Base-by-base conservation (phyloP, 139 green algal genomes). In the Penium margaritaceum region DNA sequence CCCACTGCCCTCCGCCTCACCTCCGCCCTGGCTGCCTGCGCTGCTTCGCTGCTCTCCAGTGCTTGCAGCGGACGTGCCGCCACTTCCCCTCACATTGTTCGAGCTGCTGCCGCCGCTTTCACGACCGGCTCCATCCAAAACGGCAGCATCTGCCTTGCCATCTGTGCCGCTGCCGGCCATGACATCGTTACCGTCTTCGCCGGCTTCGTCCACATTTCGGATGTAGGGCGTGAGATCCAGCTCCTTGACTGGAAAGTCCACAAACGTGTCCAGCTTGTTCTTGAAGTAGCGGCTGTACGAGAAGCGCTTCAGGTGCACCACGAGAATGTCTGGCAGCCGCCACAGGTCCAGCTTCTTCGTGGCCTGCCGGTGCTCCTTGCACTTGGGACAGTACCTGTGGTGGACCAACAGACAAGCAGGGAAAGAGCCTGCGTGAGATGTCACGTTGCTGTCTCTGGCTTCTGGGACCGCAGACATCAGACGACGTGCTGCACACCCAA, bases 231-330 rank as follows among this genome's bases (percentile, higher is more conserved):
- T 60, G 38, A 97, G 81, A 84, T 97, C 90, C 44, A 97, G 83
- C 29, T 82, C 81, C 36, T 84, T 27, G 3, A 95, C 62, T 3
- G 90, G 90, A 63, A 92, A 95, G 15, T 89, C 79, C 21, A 87
- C 83, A 3, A 76, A 70, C 0, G 89, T 93, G 81, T 95, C 88
- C 6, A 97, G 81, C 87, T 97, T 97, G 80, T 91, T 80, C 65
- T 80, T 80, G n/a, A 67, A 41, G 51, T 80, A 78, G 15, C 88
- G 75, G 58, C 35, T 78, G 80, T 92, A 94, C 47, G 79, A 87
- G 81, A 98, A 98, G 69, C 93, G 87, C 82, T 98, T 97, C 27
- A 98, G 79, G 83, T 97, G 93, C 43, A 98, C 86, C 29, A 97
- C 87, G 35, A 97, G 81, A 63, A 97, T 85, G 63, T 96, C 87